Base-by-base conservation (phyloP, 2,329 filamentous ascomycete genomes). In the Microdochium bolleyi region DNA sequence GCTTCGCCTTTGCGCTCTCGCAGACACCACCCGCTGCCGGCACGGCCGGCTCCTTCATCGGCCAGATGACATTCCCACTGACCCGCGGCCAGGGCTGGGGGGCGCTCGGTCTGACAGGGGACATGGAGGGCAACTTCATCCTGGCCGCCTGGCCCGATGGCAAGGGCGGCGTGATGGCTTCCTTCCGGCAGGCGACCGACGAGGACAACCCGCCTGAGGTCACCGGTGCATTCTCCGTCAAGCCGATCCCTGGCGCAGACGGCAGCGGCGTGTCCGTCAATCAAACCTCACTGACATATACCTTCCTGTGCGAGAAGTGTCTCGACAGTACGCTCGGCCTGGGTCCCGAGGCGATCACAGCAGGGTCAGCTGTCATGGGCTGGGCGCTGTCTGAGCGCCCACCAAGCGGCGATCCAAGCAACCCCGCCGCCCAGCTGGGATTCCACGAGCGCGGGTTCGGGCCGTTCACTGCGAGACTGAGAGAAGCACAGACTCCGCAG, bases 61-160 rank as follows among this genome's bases (percentile, higher is more conserved):
- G 71, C 8, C 75, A 77, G 54, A 65, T 78, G 13, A 67, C 71
- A 19, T 71, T 73, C 53, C 71, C 70, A 0, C 62, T 70, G 2
- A 57, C 56, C 11, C 66, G 68, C 48, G 70, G 71, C 2, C 67
- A 64, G 2, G 75, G 75, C 22, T 77, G 72, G 72, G 71, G 70
- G 46, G 72, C 71, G n/a, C 67, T 72, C 44, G 69, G 67, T n/a
- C 59, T 77, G 16, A 71, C 69, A 0, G 71, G 72, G 3, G 65
- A 68, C 8, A 76, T 78, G 73, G 60, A 72, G 49, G 69, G 68
- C 9, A 70, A 72, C 21, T 66, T 77, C 21, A 64, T 78, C 25
- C 64, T 77, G 9, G 66, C 70, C 0, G 71, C 68, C 3, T 77
- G 74, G 70, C 64, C 74, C 1, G 70, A 74, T 54, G 68, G 67